Evolutionary conservation across 2,329 filamentous ascomycete species (phyloP).

Genomic region (Pseudogymnoascus sp.): DNA sequence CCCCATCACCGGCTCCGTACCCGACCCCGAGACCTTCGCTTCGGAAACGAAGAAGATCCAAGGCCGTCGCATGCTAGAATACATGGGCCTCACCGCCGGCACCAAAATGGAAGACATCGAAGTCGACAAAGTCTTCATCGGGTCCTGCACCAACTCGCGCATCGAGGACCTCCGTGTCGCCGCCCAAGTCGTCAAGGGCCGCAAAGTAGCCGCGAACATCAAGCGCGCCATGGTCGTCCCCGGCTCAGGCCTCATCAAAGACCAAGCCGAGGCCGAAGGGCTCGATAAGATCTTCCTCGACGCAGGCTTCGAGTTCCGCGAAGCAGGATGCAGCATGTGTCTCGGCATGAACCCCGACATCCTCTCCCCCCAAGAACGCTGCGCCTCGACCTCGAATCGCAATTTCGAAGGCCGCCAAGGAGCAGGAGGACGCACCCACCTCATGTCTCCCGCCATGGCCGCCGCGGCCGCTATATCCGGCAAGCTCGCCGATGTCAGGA

Average conservation of each 20-base stretch:
- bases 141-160: conserved; percentile 93
- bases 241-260: conserved; percentile 88
- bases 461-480: conserved; percentile 83
- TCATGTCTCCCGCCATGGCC: conserved; percentile 97
- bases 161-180: conserved; percentile 92
- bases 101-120: conserved; percentile 86
- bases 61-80: conserved; percentile 76
- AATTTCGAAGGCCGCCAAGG: conserved; percentile 98
- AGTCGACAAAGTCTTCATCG: conserved; percentile 95
- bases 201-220: conserved; percentile 77
- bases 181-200: conserved; percentile 76
- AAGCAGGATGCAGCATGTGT: conserved; percentile 98
- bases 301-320: conserved; percentile 94
- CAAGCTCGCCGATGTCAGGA: conserved; percentile 85
- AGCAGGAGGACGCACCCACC: conserved; percentile 79
- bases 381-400: conserved; percentile 90
- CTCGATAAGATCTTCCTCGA: conserved; percentile 87
- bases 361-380: conserved; percentile 81
- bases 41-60: conserved; percentile 71
- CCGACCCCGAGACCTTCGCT: conserved; percentile 78
- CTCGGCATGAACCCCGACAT: conserved; percentile 99
- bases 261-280: conserved; percentile 81
- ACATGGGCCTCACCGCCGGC: conserved; percentile 86
- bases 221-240: conserved; percentile 95
- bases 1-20: conserved; percentile 86